A percentile compares a stretch with the other conserved stretches of the same genome.
phyloP scores from a whole-genome alignment of 345 rosid genomes.

The Syzygium grande region DNA sequence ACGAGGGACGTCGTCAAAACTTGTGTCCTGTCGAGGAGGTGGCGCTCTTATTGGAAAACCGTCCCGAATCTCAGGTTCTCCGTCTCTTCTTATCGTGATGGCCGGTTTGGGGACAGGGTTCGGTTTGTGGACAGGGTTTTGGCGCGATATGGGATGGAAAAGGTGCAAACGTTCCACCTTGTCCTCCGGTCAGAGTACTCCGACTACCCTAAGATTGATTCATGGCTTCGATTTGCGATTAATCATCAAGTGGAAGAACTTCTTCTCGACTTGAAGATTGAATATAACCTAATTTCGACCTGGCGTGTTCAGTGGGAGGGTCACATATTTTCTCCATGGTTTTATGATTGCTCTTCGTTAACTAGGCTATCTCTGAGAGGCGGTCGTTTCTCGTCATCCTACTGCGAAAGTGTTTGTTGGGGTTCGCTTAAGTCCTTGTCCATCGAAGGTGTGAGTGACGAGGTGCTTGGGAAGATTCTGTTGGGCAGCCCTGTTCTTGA shows the following conservation, averaged over 20 bases:
- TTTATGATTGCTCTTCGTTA: background rate
- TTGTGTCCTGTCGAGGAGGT: too few species aligned
- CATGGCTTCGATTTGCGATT: background rate
- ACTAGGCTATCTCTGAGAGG: background rate
- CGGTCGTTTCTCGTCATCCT: background rate
- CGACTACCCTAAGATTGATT: background rate
- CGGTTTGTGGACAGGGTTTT: too few species aligned
- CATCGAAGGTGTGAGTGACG: background rate
- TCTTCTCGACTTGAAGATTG: background rate
- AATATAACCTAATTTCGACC: too few species aligned
- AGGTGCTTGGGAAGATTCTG: background rate
- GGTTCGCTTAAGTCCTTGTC: background rate
- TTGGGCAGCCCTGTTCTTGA: background rate
- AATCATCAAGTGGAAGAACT: background rate
- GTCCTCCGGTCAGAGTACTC: too few species aligned
- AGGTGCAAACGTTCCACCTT: too few species aligned
- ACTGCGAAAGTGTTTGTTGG: background rate
- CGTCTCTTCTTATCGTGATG: too few species aligned
- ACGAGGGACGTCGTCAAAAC: too few species aligned
- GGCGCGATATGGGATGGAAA: too few species aligned
- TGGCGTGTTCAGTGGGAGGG: background rate
- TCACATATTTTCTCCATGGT: accelerated
- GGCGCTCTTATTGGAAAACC: too few species aligned
- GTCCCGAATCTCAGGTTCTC: too few species aligned
- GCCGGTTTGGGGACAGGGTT: too few species aligned